phyloP scores from a whole-genome alignment of 1,139 yeast species.

The Lodderomyces theae region DNA sequence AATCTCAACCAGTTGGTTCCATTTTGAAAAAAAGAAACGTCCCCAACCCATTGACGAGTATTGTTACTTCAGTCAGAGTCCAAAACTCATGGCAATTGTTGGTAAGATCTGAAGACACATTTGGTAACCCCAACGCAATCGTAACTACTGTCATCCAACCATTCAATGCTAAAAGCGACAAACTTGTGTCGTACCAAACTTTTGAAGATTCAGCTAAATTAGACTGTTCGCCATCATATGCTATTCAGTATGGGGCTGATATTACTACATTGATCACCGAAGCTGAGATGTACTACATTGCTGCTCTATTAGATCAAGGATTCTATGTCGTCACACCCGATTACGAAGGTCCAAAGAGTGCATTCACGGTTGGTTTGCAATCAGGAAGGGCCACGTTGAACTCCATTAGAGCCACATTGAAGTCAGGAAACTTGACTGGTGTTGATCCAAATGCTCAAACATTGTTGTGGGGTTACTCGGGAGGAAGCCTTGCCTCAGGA shows the following conservation, averaged over 20 bases:
- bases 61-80: conserved; percentile 18
- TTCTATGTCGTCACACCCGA: conserved; percentile 37
- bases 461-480: conserved; percentile 40
- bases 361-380: conserved; percentile 30
- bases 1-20: conserved; percentile 19
- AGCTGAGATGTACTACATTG: conserved; percentile 26
- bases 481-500: conserved; percentile 37
- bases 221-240: conserved; percentile 18
- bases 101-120: conserved; percentile 30
- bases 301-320: conserved; percentile 27
- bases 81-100: conserved; percentile 29
- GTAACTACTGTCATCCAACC: conserved; percentile 36
- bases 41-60: conserved; percentile 20
- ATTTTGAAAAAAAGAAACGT: conserved; percentile 23
- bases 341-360: conserved; percentile 28
- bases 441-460: conserved; percentile 25
- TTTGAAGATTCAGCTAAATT: conserved; percentile 15
- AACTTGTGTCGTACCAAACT: conserved; percentile 20
- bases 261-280: conserved; percentile 10
- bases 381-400: conserved; percentile 34
- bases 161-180: conserved; percentile 21
- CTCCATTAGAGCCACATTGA: conserved; percentile 29
- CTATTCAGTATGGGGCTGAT: conserved; percentile 14
- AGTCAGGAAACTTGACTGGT: conserved; percentile 26
- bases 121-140: conserved; percentile 29